Conservation (phyloP, 176 grass and related monocot species). For the Juncus inflexus region DNA sequence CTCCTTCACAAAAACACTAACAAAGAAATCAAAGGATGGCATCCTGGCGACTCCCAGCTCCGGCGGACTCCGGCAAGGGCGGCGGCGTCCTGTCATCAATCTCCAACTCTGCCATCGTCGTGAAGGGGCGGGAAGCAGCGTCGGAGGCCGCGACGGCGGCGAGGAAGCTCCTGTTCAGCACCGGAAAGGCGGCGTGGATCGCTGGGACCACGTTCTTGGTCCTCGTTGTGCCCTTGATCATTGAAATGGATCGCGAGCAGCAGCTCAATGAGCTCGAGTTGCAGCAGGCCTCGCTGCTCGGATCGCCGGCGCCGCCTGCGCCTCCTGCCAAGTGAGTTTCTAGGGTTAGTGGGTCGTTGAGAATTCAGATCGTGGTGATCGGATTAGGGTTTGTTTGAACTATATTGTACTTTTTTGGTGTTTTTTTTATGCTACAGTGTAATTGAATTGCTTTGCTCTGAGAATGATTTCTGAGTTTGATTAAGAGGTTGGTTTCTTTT, state of each 20-base stretch:
- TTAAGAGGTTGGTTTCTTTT: too few species aligned
- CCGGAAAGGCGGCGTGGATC: conserved; percentile 84
- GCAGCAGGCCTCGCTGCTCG: conserved; percentile 63
- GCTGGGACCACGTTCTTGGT: conserved; percentile 81
- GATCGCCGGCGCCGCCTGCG: conserved; percentile 22
- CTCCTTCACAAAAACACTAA: background rate
- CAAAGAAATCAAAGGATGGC: conserved; percentile 12
- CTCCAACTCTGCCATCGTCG: conserved; percentile 43
- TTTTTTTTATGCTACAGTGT: background rate
- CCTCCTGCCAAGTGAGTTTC: conserved; percentile 35
- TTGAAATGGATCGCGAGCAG: conserved; percentile 83
- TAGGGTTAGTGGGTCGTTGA: conserved; percentile 19
- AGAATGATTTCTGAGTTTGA: background rate
- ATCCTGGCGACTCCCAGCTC: conserved; percentile 34
- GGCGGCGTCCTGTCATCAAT: conserved; percentile 51
- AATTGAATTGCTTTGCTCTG: conserved; percentile 18
- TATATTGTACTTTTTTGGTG: conserved; percentile 6
- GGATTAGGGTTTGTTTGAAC: background rate
- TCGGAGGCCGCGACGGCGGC: conserved; percentile 30
- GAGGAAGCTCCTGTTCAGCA: conserved; percentile 74
- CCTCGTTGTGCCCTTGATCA: conserved; percentile 75
- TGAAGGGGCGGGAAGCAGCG: conserved; percentile 37
- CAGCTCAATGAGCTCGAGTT: conserved; percentile 78
- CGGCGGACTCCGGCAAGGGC: conserved; percentile 26
- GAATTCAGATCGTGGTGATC: background rate